Evolutionary conservation across 2,329 filamentous ascomycete species (phyloP), one percentile per base, ranked within the genome.

Genomic region (Pseudocercospora crystallina): DNA sequence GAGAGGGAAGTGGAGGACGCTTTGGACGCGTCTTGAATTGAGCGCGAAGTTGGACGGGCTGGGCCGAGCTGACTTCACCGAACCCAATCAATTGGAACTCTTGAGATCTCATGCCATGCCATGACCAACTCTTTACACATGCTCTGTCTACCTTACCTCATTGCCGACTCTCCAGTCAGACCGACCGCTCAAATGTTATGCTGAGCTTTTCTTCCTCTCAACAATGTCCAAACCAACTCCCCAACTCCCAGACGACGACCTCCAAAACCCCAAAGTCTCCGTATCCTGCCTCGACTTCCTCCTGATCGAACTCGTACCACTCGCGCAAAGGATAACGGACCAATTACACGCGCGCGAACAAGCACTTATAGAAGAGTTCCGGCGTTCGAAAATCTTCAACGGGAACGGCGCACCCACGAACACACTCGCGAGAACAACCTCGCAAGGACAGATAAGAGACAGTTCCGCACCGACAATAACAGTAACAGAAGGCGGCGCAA

Each of bases 221-320:
- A 43, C 32, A 4, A 58, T 58, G 56, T 56, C 56, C 26, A 55
- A 44, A 31, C 38, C 47, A 11, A 43, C 47, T 12, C 35, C 47
- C 31, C 47, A 47, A 15, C 26, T 49, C 8, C 43, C 47, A 40
- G 45, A 52, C 37, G 54, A 52, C 51, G 61, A 64, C 51, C 58
- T 64, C 43, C 43, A 58, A 36, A 51, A 56, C 30, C 63, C 67
- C 45, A 67, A 66, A 58, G 50, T 96, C 63, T 86, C 82, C 74
- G 83, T 86, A 50, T 94, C 92, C 41, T 90, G 88, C 69, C 84
- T 99, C 64, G 94, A 99, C 72, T 87, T 99, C 62, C 82, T 99
- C 49, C 82, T 99, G 62, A 97, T 97, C 68, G 94, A 99, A 76
- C 83, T 99, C 48, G 94, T 99, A 12, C 94, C 94, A 34, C 86